phyloP scores from a whole-genome alignment of 129 eudicot species.

The Dittrichia graveolens region DNA sequence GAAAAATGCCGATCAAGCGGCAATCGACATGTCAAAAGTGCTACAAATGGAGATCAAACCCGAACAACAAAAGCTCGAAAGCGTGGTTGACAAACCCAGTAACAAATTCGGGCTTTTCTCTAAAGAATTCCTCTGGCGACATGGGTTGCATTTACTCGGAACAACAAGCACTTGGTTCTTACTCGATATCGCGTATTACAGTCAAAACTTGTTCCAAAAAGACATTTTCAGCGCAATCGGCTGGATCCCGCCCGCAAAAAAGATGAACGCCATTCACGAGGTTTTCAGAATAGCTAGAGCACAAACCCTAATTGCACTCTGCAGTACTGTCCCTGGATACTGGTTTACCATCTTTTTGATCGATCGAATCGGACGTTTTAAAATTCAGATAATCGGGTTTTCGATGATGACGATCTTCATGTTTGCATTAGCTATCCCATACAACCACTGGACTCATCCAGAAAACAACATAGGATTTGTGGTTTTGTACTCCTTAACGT shows the following conservation, averaged over 20 bases:
- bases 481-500: conserved; percentile 51
- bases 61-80: conserved; percentile 29
- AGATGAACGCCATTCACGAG: conserved; percentile 52
- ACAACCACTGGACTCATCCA: conserved; percentile 55
- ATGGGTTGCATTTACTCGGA: conserved; percentile 53
- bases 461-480: conserved; percentile 49
- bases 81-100: not conserved
- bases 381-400: conserved; percentile 48
- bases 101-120: conserved; percentile 44
- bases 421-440: conserved; percentile 47
- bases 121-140: conserved; percentile 41
- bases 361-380: conserved; percentile 49
- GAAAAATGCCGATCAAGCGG: conserved; percentile 41
- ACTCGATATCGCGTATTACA: conserved; percentile 54
- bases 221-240: conserved; percentile 56
- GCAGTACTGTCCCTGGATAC: conserved; percentile 56
- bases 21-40: conserved; percentile 51
- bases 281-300: conserved; percentile 50
- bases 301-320: conserved; percentile 51
- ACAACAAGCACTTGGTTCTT: conserved; percentile 60
- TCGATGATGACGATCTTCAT: conserved; percentile 58
- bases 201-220: conserved; percentile 55
- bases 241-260: conserved; percentile 50
- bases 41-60: conserved; percentile 43
- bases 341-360: conserved; percentile 54